These are phyloP conservation scores for Lachancea meyersii DNA, from an alignment of 805 yeast species.

Conservation along the genomic window DNA sequence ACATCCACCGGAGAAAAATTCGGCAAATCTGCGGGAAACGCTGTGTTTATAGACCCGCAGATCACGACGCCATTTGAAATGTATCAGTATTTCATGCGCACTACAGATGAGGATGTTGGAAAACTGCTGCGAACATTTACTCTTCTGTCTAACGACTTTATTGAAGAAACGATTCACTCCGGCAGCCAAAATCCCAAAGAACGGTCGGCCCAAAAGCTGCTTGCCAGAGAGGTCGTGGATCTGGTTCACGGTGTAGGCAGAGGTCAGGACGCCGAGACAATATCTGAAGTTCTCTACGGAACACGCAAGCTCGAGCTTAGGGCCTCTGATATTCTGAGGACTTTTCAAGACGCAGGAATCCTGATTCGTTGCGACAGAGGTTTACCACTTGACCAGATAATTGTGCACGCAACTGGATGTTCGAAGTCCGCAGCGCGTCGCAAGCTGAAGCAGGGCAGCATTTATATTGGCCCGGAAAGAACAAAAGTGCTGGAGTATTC, in stretches of 20 bases:
- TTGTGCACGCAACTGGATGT: slow-evolving; percentile 43
- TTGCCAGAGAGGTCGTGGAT: slow-evolving; percentile 83
- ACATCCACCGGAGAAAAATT: slow-evolving; percentile 88
- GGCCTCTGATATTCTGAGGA: slow-evolving; percentile 14
- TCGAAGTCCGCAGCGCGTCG: slow-evolving; percentile 55
- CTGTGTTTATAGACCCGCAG: slow-evolving; percentile 74
- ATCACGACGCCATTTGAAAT: slow-evolving; percentile 74
- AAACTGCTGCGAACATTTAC: slow-evolving; percentile 73
- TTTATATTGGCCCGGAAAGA: slow-evolving; percentile 61
- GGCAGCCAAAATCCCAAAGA: slow-evolving; percentile 57
- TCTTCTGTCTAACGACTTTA: slow-evolving; percentile 57
- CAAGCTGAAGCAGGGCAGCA: slow-evolving; percentile 61
- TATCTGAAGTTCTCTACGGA: slow-evolving; percentile 59
- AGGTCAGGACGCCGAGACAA: slow-evolving; percentile 59
- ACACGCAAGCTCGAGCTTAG: slow-evolving; percentile 1
- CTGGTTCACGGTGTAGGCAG: slow-evolving; percentile 78
- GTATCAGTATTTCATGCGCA: slow-evolving; percentile 78
- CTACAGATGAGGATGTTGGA: slow-evolving; percentile 69
- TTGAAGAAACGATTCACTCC: slow-evolving; percentile 44
- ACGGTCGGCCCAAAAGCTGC: slow-evolving; percentile 64
- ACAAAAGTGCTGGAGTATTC: slow-evolving; percentile 48
- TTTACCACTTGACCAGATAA: slow-evolving; percentile 41
- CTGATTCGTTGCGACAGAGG: slow-evolving; percentile 26
- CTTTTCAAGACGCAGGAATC: slow-evolving; percentile 20
- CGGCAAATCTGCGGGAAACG: slow-evolving; percentile 97